Percentiles rank a stretch among this genome's conserved stretches.
Conservation (phyloP, 78 protist species). For the Planoprotostelium fungivorum region DNA sequence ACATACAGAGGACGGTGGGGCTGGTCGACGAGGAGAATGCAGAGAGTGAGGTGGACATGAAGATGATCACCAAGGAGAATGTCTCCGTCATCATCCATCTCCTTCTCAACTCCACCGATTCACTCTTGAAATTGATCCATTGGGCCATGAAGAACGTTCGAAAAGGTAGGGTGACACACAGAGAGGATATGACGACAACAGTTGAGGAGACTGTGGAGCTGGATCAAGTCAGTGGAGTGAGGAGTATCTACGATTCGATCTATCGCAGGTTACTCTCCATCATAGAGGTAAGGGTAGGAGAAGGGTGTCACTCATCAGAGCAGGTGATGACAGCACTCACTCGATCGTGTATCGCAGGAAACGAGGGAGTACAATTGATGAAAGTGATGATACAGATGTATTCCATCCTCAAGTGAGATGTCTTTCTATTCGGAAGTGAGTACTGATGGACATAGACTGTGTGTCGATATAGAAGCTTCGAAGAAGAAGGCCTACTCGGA, state of each 20-base stretch:
- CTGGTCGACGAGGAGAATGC: neutral
- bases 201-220: neutral
- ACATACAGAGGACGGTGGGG: neutral
- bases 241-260: neutral
- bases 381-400: neutral
- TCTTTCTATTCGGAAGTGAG: neutral
- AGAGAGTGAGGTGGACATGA: neutral
- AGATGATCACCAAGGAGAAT: no score
- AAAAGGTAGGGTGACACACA: no score
- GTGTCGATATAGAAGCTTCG: neutral
- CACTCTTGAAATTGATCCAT: no score
- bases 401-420: neutral
- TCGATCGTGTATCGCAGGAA: neutral
- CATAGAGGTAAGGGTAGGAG: neutral
- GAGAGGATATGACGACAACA: no score
- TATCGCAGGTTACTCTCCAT: neutral
- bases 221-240: no score
- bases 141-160: no score
- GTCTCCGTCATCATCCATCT: no score
- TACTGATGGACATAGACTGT: neutral
- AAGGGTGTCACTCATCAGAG: neutral
- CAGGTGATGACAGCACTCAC: neutral
- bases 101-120: no score
- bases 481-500: neutral
- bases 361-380: neutral